Conservation (phyloP, 345 rosid species). For the Aethionema arabicum region DNA sequence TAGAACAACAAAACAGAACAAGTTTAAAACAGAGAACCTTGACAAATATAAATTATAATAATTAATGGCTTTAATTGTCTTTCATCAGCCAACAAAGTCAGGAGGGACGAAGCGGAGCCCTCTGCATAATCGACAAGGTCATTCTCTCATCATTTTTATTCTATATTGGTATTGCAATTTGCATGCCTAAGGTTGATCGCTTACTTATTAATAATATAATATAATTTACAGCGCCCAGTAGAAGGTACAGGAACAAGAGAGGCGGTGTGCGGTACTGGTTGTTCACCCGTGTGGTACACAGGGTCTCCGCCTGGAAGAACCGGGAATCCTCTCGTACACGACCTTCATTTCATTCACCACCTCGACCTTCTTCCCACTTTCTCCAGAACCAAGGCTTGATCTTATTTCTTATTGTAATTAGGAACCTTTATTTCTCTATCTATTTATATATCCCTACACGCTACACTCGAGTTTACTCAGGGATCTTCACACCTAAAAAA, state of each 20-base stretch:
- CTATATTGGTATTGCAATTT: no score
- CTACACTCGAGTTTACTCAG: no score
- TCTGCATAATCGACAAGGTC: slow-evolving; percentile 54
- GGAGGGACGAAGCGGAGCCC: slow-evolving; percentile 46
- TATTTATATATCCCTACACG: not conserved
- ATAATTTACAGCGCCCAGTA: slow-evolving; percentile 28
- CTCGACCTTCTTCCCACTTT: slow-evolving; percentile 66
- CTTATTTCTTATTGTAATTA: not conserved
- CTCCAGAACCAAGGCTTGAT: slow-evolving; percentile 45
- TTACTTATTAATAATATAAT: not conserved
- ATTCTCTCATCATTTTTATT: not conserved
- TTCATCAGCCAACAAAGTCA: slow-evolving; percentile 45
- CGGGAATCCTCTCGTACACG: slow-evolving; percentile 67
- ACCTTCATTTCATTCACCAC: slow-evolving; percentile 61
- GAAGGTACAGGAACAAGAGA: slow-evolving; percentile 36
- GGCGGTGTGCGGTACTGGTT: slow-evolving; percentile 29
- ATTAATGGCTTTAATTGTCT: no score
- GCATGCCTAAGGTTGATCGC: slow-evolving; percentile 10
- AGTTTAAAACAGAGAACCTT: no score
- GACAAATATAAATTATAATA: no score
- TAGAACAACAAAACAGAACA: no score
- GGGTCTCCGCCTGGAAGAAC: slow-evolving; percentile 89
- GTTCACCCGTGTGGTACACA: slow-evolving; percentile 44
- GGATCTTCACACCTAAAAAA: no score
- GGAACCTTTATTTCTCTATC: not conserved